Base-by-base conservation (phyloP, 2,329 filamentous ascomycete genomes). In the Trichoderma lentiforme region DNA sequence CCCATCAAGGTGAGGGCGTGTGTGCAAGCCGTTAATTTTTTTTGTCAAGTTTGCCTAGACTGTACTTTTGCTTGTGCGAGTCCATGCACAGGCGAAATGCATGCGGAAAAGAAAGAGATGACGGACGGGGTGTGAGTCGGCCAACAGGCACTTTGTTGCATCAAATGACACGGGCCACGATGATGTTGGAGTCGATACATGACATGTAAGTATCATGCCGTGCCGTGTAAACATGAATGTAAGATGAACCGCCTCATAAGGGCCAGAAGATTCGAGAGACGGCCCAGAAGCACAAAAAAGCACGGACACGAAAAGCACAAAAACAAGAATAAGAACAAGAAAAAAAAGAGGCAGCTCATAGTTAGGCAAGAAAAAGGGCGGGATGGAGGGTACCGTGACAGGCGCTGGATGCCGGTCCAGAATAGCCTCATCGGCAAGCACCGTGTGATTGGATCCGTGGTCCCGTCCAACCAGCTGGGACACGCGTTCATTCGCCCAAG, bases 401-500 rank as follows among this genome's bases (percentile, higher is more conserved):
- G 34, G 65, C 65, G 53, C 53, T 56, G 63, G 63, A 34, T 66
- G 63, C 63, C 39, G 53, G 65, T 58, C 24, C 65, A 32, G 65
- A 68, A 60, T 60, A 68, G 30, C 53, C 53, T 68, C 65, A 60
- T 30, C 51, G 32, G 64, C 24, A 21, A 21, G 30, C 53, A 21
- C 34, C 65, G 65, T 68, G 24, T 68, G 53, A 68, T 68, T 68
- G 65, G 65, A n/a, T 28, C 53, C 65, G 12, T 51, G 15, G 36
- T n/a, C 53, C 51, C 65, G n/a, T 60, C 65, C 65, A 68, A 58
- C 51, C 53, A 32, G 51, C 65, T 15, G 65, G 65, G 34, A 68
- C 65, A 68, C 65, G 53, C 65, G 65, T 58, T 68, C 65, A 68
- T 68, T 68, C 65, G 65, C 65, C 34, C 65, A 66, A 39, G 36